These are phyloP conservation scores for Cladosporium sp. DNA, from an alignment of 2,329 filamentous ascomycete species.

Conservation along the genomic window DNA sequence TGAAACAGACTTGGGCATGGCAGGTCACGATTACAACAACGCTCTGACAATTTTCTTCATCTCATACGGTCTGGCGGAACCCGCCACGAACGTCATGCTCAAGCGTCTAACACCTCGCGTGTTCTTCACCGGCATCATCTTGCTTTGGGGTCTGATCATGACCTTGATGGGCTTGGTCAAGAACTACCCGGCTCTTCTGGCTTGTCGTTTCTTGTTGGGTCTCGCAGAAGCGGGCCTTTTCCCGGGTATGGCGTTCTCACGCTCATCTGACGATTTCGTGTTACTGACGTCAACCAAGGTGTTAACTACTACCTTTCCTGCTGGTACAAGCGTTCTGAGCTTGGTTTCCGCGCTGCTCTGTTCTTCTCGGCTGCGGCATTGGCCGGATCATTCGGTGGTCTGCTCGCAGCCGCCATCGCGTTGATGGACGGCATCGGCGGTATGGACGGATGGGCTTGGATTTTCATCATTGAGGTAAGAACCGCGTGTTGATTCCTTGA, in stretches of 20 bases:
- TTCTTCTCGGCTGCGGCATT: slow-evolving; percentile 82
- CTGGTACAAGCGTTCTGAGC: slow-evolving; percentile 77
- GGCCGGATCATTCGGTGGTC: slow-evolving; percentile 72
- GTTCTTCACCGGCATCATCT: slow-evolving; percentile 74
- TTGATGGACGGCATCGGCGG: slow-evolving; percentile 63
- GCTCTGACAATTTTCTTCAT: slow-evolving; percentile 82
- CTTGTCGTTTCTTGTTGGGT: slow-evolving; percentile 58
- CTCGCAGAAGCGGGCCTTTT: slow-evolving; percentile 68
- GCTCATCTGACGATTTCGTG: slow-evolving; percentile 15
- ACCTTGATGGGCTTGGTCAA: slow-evolving; percentile 37
- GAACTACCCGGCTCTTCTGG: slow-evolving; percentile 26
- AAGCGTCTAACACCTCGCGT: slow-evolving; percentile 71
- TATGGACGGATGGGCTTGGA: slow-evolving; percentile 39
- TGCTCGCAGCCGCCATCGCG: slow-evolving; percentile 67
- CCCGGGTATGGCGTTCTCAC: slow-evolving; percentile 31
- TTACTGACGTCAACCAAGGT: slow-evolving; percentile 15
- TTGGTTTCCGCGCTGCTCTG: slow-evolving; percentile 73
- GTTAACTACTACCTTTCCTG: slow-evolving; percentile 61
- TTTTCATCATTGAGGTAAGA: slow-evolving; percentile 42
- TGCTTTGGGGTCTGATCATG: slow-evolving; percentile 67
- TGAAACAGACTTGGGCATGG: slow-evolving; percentile 57
- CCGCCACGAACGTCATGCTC: slow-evolving; percentile 72
- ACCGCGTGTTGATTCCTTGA: neutral
- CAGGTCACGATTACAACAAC: slow-evolving; percentile 64
- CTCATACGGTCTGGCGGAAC: slow-evolving; percentile 76